Evolutionary conservation across 495 filamentous ascomycete genomes (phyloP).

Genomic region (Mytilinidion resinicola): DNA sequence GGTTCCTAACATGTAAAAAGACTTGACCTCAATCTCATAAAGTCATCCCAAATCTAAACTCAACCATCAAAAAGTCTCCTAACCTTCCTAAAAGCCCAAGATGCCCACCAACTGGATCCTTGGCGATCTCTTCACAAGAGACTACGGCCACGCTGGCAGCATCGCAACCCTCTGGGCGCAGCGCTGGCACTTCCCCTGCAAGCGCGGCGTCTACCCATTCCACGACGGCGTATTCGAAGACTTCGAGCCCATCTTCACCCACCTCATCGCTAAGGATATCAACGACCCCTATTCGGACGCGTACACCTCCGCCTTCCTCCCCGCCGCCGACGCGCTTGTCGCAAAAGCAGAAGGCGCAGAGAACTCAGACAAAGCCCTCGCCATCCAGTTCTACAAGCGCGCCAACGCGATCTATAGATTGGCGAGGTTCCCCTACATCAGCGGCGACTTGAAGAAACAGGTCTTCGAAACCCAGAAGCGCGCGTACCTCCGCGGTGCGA

Average conservation of each 20-base stretch:
- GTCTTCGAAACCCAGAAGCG: conserved; percentile 64
- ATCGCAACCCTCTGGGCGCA: conserved; percentile 69
- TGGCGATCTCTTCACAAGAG: conserved; percentile 25
- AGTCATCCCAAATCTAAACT: no score
- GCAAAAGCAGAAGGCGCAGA: conserved; percentile 42
- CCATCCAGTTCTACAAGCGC: conserved; percentile 58
- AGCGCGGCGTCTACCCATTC: conserved; percentile 43
- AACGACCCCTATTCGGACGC: conserved; percentile 56
- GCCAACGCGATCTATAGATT: conserved; percentile 66
- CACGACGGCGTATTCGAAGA: conserved; percentile 66
- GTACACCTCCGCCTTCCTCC: conserved; percentile 60
- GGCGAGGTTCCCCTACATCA: conserved; percentile 66
- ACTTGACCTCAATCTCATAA: no score
- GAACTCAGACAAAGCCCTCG: conserved; percentile 26
- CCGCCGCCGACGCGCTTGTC: conserved; percentile 47
- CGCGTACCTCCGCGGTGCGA: conserved; percentile 54
- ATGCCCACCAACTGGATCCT: conserved; percentile 18
- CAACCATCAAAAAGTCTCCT: no score
- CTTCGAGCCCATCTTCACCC: conserved; percentile 62
- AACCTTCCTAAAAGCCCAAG: no score
- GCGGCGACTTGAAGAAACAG: conserved; percentile 43
- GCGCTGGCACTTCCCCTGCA: conserved; percentile 60
- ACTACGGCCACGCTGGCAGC: conserved; percentile 52
- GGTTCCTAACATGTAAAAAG: no score
- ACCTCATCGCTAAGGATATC: conserved; percentile 55